Conservation (phyloP, 1,139 yeast genomes). For the Lodderomyces jiufengensis region DNA sequence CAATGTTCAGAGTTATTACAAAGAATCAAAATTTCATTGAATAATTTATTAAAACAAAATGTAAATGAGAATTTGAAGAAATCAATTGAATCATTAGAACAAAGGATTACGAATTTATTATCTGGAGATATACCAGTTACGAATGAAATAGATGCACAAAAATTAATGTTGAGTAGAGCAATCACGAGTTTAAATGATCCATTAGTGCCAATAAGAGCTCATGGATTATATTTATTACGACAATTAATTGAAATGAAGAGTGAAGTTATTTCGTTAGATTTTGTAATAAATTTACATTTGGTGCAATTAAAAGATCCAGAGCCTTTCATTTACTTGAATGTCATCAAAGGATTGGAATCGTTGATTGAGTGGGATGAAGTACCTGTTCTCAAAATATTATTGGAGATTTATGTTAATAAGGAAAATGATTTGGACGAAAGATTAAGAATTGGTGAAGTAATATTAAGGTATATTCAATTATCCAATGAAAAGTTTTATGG, state of each 20-base stretch:
- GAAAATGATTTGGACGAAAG: conserved; percentile 54
- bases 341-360: conserved; percentile 70
- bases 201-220: conserved; percentile 79
- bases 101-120: conserved; percentile 28
- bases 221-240: conserved; percentile 69
- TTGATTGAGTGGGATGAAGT: conserved; percentile 46
- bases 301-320: conserved; percentile 72
- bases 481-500: conserved; percentile 50
- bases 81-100: conserved; percentile 25
- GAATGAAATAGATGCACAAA: conserved; percentile 17
- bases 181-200: conserved; percentile 70
- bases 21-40: conserved; percentile 25
- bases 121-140: conserved; percentile 21
- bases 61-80: conserved; percentile 10
- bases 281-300: conserved; percentile 59
- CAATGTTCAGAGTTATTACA: conserved; percentile 21
- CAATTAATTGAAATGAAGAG: conserved; percentile 52
- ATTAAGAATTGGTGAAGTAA: conserved; percentile 76
- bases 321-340: conserved; percentile 81
- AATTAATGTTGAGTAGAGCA: conserved; percentile 47
- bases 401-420: conserved; percentile 38
- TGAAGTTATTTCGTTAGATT: conserved; percentile 47
- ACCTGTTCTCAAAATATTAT: conserved; percentile 36
- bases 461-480: conserved; percentile 54
- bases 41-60: conserved; percentile 13